phyloP scores from a whole-genome alignment of 441 rosid species.

The Raphanus hybrid region DNA sequence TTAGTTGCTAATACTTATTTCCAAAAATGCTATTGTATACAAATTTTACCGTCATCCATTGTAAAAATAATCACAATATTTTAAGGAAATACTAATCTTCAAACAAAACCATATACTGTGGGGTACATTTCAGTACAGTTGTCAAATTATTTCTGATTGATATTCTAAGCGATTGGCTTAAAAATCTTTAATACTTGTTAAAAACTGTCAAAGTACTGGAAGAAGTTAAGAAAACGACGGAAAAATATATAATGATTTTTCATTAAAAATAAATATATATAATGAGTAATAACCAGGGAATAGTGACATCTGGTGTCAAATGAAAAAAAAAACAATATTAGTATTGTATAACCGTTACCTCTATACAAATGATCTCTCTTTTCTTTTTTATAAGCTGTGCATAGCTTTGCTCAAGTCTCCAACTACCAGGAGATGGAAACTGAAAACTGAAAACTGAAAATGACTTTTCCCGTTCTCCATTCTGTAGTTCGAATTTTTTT shows the following conservation, averaged over 20 bases:
- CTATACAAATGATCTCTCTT: background rate
- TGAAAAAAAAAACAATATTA: background rate
- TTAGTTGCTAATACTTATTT: background rate
- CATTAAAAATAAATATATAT: background rate
- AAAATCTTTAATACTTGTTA: constrained; percentile 3
- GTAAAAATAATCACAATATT: background rate
- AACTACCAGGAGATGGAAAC: background rate
- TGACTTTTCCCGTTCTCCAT: constrained; percentile 16
- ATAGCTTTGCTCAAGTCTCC: background rate
- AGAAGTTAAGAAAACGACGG: constrained; percentile 34
- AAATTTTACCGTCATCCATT: background rate
- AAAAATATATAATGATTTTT: background rate
- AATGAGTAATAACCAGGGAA: constrained; percentile 18
- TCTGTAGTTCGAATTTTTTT: background rate
- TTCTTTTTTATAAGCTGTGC: background rate
- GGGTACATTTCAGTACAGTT: constrained; percentile 21
- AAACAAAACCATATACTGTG: background rate
- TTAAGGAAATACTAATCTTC: background rate
- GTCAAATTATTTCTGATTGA: constrained; percentile 21
- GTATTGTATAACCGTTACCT: background rate
- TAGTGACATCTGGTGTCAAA: constrained; percentile 29
- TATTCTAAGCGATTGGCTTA: background rate
- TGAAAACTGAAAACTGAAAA: background rate
- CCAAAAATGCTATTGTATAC: background rate
- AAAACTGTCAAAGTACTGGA: background rate